Percentiles rank a stretch among this genome's conserved stretches.
Evolutionary conservation across 1,284 basidiomycete genomes (phyloP).

Genomic region (Cystobasidiaceae sp.): DNA sequence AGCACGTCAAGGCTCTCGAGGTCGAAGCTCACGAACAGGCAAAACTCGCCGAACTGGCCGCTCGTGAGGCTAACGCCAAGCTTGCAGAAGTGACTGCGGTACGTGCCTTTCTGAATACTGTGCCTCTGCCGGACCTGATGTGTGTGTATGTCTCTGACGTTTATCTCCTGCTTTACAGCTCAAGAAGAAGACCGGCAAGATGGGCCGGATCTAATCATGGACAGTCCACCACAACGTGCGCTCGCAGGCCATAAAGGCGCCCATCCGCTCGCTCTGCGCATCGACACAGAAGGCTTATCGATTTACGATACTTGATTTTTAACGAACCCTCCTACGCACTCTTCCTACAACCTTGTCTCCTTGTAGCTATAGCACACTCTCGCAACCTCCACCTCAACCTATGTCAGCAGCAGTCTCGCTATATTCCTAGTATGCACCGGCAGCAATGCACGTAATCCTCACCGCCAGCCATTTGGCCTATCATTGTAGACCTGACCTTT

Average conservation of each 20-base stretch:
- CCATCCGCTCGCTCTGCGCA: too few relatives aligned
- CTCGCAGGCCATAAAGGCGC: neutral
- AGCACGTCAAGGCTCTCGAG: constrained; percentile 4
- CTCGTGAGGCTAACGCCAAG: constrained; percentile 17
- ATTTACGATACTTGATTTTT: too few relatives aligned
- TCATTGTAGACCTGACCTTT: too few relatives aligned
- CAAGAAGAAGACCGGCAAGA: constrained; percentile 9
- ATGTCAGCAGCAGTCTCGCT: too few relatives aligned
- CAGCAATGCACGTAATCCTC: too few relatives aligned
- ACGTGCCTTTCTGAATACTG: neutral
- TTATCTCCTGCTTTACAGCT: neutral
- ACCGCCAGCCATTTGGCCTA: too few relatives aligned
- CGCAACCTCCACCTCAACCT: too few relatives aligned
- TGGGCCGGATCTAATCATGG: constrained; percentile 11
- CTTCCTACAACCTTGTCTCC: too few relatives aligned
- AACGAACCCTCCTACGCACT: too few relatives aligned
- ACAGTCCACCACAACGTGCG: neutral
- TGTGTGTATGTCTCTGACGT: neutral
- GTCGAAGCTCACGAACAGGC: constrained; percentile 16
- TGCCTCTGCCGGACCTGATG: neutral
- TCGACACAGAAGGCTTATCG: too few relatives aligned
- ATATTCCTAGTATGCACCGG: too few relatives aligned
- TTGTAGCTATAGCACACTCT: too few relatives aligned
- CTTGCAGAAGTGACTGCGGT: constrained; percentile 1
- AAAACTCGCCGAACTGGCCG: constrained; percentile 7